These are phyloP conservation scores for Trichophyton equinum DNA, from an alignment of 2,329 filamentous ascomycete genomes.

Conservation along the genomic window DNA sequence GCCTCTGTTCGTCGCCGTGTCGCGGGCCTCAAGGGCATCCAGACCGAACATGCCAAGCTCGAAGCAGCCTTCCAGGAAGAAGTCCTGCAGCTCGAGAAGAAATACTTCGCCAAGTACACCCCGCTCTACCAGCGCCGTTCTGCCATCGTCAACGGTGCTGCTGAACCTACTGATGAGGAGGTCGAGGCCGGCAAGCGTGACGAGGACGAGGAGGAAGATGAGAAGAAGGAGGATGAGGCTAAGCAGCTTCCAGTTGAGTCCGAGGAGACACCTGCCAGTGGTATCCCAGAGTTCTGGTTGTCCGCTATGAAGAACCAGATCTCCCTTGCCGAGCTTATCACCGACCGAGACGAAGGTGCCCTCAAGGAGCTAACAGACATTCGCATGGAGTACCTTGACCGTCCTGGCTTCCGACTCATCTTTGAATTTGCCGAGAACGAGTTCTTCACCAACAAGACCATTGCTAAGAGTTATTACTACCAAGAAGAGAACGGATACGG, in stretches of 20 bases:
- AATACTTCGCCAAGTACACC: conserved; percentile 98
- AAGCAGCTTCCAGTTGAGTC: conserved; percentile 33
- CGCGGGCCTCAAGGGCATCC: conserved; percentile 88
- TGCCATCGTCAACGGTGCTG: conserved; percentile 74
- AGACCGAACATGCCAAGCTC: conserved; percentile 97
- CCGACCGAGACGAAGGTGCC: conserved; percentile 87
- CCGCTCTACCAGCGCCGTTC: conserved; percentile 93
- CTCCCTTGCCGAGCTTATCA: conserved; percentile 95
- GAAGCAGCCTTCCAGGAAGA: conserved; percentile 98
- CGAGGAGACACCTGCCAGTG: conserved; percentile 44
- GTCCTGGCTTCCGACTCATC: conserved; percentile 93
- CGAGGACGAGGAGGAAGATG: conserved; percentile 48
- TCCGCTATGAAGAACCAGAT: conserved; percentile 99
- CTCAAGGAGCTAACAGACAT: conserved; percentile 84
- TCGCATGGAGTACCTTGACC: conserved; percentile 98
- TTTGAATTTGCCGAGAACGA: conserved; percentile 95
- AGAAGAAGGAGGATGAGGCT: conserved; percentile 46
- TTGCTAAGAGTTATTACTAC: conserved; percentile 98
- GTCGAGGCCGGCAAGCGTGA: conserved; percentile 74
- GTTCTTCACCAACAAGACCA: conserved; percentile 92
- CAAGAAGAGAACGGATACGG: conserved; percentile 98
- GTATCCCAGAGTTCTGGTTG: conserved; percentile 98
- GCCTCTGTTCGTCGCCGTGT: conserved; percentile 82
- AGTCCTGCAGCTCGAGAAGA: conserved; percentile 95
- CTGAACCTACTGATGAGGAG: conserved; percentile 78